Evolutionary conservation across 2,329 filamentous ascomycete genomes (phyloP), one percentile per base, ranked within the genome.

Genomic region (Fonsecaea multimorphosa): DNA sequence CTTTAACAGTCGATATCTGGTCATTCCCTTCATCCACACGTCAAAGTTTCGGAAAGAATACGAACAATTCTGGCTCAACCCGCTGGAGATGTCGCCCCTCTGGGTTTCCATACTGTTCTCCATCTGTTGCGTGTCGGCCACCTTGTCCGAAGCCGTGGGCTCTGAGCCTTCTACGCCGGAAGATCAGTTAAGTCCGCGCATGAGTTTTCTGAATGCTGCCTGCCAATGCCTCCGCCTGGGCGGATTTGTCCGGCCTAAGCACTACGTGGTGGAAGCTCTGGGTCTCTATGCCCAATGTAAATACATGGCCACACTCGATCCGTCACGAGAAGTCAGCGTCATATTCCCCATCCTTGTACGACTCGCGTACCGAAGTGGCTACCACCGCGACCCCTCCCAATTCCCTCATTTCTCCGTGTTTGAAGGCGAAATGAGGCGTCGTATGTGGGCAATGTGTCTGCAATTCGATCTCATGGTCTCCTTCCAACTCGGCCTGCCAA

Each of bases 401-500:
- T 86, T 85, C 68, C 77, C 83, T 3, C 80, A 78, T 57, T 82
- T 88, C 54, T 80, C 83, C 0, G 79, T 82, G 1, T 86, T 84
- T 66, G 81, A 86, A 63, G 85, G 83, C 8, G 86, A 89, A 73
- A 85, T 82, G 74, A 75, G 80, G 56, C 74, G 80, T 19, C 77
- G 80, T 11, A 59, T 77, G 2, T 82, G 80, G 80, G 71, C 73
- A 19, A 71, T 77, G 38, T 67, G 79, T 8, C 73, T 73, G 31
- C 87, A 89, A 72, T 79, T 90, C 58, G 88, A 90, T 71, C 76
- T 85, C 2, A 76, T 90, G 16, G 81, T 86, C 0, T 83, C 86
- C 0, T 89, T 89, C 71, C 86, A 90, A 71, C 81, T 89, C 66
- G 88, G 88, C 1, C 76, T 90, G 14, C 88, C 88, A 6, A 83